phyloP scores from a whole-genome alignment of 306 rosid species.

The Pyrus pyrifolia region DNA sequence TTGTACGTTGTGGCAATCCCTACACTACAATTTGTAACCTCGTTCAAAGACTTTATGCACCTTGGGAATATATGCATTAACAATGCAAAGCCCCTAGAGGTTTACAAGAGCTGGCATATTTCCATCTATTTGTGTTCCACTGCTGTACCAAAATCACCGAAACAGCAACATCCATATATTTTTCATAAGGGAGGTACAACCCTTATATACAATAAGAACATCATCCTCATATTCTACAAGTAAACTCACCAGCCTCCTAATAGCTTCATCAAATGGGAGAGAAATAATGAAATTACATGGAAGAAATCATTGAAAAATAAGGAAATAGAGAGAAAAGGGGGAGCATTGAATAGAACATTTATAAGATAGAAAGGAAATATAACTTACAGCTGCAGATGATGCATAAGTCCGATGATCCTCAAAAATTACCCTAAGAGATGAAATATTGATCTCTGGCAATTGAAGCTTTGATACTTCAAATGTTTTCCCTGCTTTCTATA shows the following conservation, averaged over 20 bases:
- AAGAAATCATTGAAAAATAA: neutral
- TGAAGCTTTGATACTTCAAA: constrained; percentile 78
- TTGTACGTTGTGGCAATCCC: neutral
- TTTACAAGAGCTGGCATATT: neutral
- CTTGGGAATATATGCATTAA: constrained; percentile 7
- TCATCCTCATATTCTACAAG: neutral
- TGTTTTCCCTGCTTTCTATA: constrained; percentile 70
- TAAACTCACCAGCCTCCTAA: neutral
- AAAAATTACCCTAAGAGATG: constrained; percentile 70
- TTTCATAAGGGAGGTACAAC: neutral
- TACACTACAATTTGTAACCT: neutral
- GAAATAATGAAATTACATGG: neutral
- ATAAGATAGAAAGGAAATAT: constrained; percentile 3
- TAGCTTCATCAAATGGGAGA: neutral
- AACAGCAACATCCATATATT: neutral
- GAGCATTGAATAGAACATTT: neutral
- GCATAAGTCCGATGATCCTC: constrained; percentile 97
- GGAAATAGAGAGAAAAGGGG: neutral
- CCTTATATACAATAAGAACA: neutral
- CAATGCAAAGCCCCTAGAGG: neutral
- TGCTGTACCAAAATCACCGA: neutral
- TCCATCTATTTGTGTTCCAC: neutral
- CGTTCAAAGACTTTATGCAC: neutral
- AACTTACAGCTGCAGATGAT: constrained; percentile 82
- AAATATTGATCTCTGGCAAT: constrained; percentile 72